These are phyloP conservation scores for Nephelium lappaceum DNA, from an alignment of 345 rosid genomes.

Conservation along the genomic window DNA sequence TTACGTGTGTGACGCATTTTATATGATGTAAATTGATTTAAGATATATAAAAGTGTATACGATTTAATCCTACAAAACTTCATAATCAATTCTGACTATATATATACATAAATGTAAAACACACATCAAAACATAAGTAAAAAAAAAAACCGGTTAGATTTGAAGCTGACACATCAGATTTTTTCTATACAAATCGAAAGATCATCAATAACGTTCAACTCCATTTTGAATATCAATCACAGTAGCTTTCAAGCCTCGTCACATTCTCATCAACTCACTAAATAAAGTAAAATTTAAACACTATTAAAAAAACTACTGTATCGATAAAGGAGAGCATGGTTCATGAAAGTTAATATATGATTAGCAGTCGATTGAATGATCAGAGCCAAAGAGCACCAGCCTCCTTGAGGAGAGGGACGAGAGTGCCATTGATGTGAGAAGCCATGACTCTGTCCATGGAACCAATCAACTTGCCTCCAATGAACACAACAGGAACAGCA, in stretches of 20 bases:
- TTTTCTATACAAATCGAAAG: neutral
- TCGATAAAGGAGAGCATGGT: neutral
- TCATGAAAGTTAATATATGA: neutral
- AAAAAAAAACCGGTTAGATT: neutral
- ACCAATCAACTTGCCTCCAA: conserved; percentile 68
- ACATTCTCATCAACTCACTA: neutral
- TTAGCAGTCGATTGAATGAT: neutral
- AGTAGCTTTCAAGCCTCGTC: neutral
- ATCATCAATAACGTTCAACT: neutral
- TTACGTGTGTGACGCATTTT: no score
- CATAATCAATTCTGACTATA: no score
- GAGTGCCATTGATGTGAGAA: conserved; percentile 63
- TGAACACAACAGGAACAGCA: conserved; percentile 57
- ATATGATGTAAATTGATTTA: no score
- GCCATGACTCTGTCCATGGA: conserved; percentile 70
- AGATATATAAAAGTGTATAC: no score
- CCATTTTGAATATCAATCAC: neutral
- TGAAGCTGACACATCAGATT: neutral
- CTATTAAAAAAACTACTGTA: neutral
- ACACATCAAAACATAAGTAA: neutral
- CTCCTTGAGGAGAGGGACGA: conserved; percentile 72
- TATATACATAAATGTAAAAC: no score
- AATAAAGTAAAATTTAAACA: neutral
- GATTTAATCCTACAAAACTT: no score
- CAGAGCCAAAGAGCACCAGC: conserved; percentile 83